Base-by-base conservation (phyloP, 192 early-diverging fungal genomes). In the Backusella macrospora region DNA sequence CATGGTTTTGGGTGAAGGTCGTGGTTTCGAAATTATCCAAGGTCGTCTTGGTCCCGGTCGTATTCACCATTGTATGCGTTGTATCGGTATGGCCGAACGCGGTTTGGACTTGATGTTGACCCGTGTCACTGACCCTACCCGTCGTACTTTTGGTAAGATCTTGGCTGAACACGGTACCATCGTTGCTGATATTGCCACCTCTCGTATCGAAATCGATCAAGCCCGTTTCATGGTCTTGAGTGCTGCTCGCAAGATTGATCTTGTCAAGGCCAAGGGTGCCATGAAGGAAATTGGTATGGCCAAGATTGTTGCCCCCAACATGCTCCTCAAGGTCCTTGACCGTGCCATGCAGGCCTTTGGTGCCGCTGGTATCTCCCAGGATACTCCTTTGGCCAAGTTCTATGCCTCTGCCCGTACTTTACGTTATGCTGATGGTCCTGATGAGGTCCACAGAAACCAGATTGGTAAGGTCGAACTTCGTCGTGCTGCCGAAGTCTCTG, bases 51-150 rank as follows among this genome's bases (percentile, higher is more conserved):
- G 98, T 6, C 98, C 98, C 37, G 92, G 93, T n/a, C 93, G 96
- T 65, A 95, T 98, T 81, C 98, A 99, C 87, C 96, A 98, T 85
- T 98, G 96, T 83, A 98, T 98, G 96, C 92, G 96, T 43, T 84
- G 90, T 12, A 93, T 99, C 69, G 98, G 98, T 38, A 88, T 94
- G 83, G 96, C 93, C 44, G 96, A 98, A 80, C 91, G 96, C 73
- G 94, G 91, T 13, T 80, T 99, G 69, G 96, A 96, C 67, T 85
- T 88, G 65, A 95, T 96, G 88, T 73, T 99, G 37, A 73, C 81
- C 3, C 91, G 96, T 63, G 89, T 95, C 9, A 95, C 95, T 29
- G 87, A 89, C 78, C 90, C 90, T 12, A 76, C 87, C 4, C 92
- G 95, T 62, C 84, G 88, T 18, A 93, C 96, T 0, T 99, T 99